These are phyloP conservation scores for Saccharomyces kudriavzevii DNA, from an alignment of 805 yeast species.

Conservation along the genomic window DNA sequence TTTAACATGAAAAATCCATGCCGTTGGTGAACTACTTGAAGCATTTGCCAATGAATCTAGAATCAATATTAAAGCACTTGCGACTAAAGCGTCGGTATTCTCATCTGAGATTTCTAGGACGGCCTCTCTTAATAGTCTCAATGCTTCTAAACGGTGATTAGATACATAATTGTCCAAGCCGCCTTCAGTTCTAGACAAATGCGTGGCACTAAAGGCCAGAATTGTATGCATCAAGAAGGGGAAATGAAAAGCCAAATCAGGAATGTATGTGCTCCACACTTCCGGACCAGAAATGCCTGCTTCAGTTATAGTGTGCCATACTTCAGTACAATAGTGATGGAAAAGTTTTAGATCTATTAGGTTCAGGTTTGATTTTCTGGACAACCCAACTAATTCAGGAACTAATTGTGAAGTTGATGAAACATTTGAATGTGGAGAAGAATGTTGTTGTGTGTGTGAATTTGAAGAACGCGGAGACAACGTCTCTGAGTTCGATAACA, in stretches of 20 bases:
- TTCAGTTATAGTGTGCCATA: slow-evolving; percentile 78
- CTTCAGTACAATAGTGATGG: slow-evolving; percentile 79
- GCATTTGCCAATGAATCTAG: slow-evolving; percentile 95
- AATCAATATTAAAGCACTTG: slow-evolving; percentile 78
- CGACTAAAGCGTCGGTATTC: slow-evolving; percentile 88
- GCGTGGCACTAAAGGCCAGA: slow-evolving; percentile 87
- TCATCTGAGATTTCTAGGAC: slow-evolving; percentile 75
- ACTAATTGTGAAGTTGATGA: not conserved
- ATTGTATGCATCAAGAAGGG: slow-evolving; percentile 91
- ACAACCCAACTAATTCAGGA: slow-evolving; percentile 14
- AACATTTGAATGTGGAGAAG: slow-evolving; percentile 11
- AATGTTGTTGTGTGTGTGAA: slow-evolving; percentile 1
- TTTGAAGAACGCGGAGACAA: not conserved
- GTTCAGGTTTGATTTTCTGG: slow-evolving; percentile 39
- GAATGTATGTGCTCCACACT: slow-evolving; percentile 84
- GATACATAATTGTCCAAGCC: slow-evolving; percentile 77
- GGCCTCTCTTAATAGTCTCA: slow-evolving; percentile 72
- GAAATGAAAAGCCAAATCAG: slow-evolving; percentile 75
- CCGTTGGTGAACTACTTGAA: slow-evolving; percentile 70
- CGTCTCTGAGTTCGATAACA: not conserved
- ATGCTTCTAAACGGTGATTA: slow-evolving; percentile 79
- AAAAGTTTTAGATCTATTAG: slow-evolving; percentile 71
- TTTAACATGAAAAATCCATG: slow-evolving; percentile 95
- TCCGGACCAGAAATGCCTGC: slow-evolving; percentile 79
- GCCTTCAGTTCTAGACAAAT: slow-evolving; percentile 66